Evolutionary conservation across 2,329 filamentous ascomycete species (phyloP).

Genomic region (Cladophialophora carrionii): DNA sequence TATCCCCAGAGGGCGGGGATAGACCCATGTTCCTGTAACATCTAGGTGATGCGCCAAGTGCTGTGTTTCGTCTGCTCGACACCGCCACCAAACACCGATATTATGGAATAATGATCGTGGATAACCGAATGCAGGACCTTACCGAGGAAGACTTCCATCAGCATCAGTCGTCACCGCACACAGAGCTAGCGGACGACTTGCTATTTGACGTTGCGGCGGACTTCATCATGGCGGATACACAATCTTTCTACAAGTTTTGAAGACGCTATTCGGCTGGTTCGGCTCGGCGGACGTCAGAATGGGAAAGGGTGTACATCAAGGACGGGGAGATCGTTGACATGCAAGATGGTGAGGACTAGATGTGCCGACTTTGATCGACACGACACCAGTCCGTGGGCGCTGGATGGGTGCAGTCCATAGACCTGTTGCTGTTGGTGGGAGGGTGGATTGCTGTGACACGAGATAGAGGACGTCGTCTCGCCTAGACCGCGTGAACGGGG

Average conservation of each 20-base stretch:
- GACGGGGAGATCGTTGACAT: not conserved
- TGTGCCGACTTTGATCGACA: not conserved
- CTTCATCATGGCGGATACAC: not conserved
- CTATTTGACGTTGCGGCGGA: not conserved
- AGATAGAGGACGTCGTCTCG: not conserved
- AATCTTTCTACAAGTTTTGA: not conserved
- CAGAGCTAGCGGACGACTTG: not conserved
- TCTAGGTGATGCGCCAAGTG: not conserved
- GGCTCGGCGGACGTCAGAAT: not conserved
- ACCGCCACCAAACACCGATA: not conserved
- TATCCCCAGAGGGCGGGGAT: too few species aligned
- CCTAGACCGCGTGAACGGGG: not conserved
- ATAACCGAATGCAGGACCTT: not conserved
- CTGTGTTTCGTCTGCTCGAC: not conserved
- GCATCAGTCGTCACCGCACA: not conserved
- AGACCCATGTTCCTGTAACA: not conserved
- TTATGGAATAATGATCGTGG: not conserved
- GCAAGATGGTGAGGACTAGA: not conserved
- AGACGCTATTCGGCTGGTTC: not conserved
- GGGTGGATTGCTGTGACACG: not conserved
- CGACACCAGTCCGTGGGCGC: not conserved
- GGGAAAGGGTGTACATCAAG: not conserved
- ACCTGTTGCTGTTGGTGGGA: not conserved
- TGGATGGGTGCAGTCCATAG: not conserved
- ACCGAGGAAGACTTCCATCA: not conserved